Conservation (phyloP, 2,329 filamentous ascomycete species). For the Ascochyta fabae region DNA sequence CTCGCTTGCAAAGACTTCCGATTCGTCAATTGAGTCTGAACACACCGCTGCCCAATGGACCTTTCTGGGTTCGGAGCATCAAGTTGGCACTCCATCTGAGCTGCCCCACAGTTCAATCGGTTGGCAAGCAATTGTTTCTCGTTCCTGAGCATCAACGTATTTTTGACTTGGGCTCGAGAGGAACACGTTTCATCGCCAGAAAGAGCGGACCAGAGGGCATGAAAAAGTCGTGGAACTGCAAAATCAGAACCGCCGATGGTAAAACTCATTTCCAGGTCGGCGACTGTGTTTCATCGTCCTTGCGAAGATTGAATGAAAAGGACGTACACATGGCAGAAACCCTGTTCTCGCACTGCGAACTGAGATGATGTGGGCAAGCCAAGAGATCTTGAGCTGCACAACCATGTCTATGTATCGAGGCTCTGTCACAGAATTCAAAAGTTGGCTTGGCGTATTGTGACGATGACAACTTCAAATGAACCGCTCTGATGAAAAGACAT, state of each 20-base stretch:
- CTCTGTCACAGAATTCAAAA: neutral
- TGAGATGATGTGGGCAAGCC: neutral
- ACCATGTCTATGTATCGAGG: neutral
- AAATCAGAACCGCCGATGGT: neutral
- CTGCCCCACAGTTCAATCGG: neutral
- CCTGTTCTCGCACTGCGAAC: neutral
- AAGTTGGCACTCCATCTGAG: neutral
- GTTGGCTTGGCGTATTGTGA: neutral
- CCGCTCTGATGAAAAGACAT: neutral
- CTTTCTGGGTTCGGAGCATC: neutral
- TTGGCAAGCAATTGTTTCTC: neutral
- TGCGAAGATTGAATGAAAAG: neutral
- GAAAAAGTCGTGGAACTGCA: neutral
- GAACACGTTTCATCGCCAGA: neutral
- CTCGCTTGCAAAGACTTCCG: neutral
- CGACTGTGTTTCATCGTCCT: neutral
- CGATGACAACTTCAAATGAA: neutral
- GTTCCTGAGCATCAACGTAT: neutral
- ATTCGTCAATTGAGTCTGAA: neutral
- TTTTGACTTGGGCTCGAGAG: neutral
- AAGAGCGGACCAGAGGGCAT: neutral
- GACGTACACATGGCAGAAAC: neutral
- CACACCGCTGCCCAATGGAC: neutral
- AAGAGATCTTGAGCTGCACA: neutral
- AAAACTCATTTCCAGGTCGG: neutral